Percentiles rank a stretch among this genome's conserved stretches.
phyloP scores from a whole-genome alignment of 768 basidiomycete species.

The Lepiota brunneoincarnata region DNA sequence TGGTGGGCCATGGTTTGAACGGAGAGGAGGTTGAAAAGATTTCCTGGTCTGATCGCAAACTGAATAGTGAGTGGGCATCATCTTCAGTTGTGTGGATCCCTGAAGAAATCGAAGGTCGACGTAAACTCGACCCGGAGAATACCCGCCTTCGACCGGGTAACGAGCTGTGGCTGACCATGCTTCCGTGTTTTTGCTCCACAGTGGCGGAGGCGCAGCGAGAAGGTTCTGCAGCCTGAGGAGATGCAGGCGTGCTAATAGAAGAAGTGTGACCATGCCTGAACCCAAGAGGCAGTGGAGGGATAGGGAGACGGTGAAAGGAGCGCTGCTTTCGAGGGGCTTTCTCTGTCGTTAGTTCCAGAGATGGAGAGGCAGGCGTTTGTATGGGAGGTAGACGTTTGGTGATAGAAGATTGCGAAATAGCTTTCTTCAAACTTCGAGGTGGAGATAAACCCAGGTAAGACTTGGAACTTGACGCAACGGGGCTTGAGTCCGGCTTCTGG shows the following conservation, averaged over 20 bases:
- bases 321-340: conserved; percentile 51
- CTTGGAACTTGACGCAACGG: conserved; percentile 16
- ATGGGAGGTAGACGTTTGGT: conserved; percentile 29
- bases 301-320: conserved; percentile 52
- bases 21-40: conserved; percentile 19
- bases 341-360: conserved; percentile 18
- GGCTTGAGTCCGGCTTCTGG: conserved; percentile 14
- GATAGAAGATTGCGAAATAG: conserved; percentile 56
- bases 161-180: conserved; percentile 21
- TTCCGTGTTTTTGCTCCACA: conserved; percentile 26
- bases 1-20: conserved; percentile 19
- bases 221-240: conserved; percentile 20
- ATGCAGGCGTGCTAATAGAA: conserved; percentile 20
- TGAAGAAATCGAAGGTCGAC: conserved; percentile 52
- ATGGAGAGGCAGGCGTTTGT: conserved; percentile 25
- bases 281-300: conserved; percentile 48
- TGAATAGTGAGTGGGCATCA: conserved; percentile 54
- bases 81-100: conserved; percentile 38
- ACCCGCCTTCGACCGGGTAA: conserved; percentile 49
- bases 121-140: conserved; percentile 55
- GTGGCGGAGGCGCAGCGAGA: conserved; percentile 14
- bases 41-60: conserved; percentile 44
- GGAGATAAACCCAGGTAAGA: conserved; percentile 18
- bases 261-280: conserved; percentile 30
- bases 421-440: conserved; percentile 46